Base-by-base conservation (phyloP, 1,139 yeast genomes). In the Kurtzmaniella natalensis region DNA sequence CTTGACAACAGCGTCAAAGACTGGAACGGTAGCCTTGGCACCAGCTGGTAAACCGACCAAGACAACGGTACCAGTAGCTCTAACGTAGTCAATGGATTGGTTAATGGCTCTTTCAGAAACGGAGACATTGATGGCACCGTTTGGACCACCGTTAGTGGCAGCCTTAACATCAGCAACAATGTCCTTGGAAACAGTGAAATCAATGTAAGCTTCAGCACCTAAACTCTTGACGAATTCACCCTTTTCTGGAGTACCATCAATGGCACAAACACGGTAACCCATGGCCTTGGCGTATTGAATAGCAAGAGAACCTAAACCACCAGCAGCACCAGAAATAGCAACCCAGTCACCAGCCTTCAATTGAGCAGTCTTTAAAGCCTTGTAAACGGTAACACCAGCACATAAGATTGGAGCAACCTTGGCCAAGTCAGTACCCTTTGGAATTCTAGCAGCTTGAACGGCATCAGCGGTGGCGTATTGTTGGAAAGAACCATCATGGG, bases 361-460 rank as follows among this genome's bases (percentile, higher is more conserved):
- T 32, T 71, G 66, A 38, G 89, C 81, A 33, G 79, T 76, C 70
- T 82, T 82, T 51, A 83, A 63, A 24, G 92, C 94, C 70, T 82
- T 82, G 75, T 81, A 83, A 39, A 81, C 89, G 34, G 94, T 83
- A 61, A 83, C 75, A 62, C 94, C 94, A 28, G 92, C 94, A 64
- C 94, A 83, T 53, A 76, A 63, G 39, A 61, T 57, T 19, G 67
- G 67, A 16, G 66, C 51, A 20, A 59, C 57, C 34, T 50, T 39
- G 35, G 64, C 62, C 48, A 61, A 58, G 43, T 61, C 65, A 28
- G 58, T 48, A 16, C 60, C 61, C 24, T 39, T 36, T 10, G 68
- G 67, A 32, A 61, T 59, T 37, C 52, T 45, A 28, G 67, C 66
- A 17, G 67, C 68, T 35, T 61, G 67, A 30, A 61, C 53, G n/a